Conservation (phyloP, 306 rosid genomes). For the Cucumis cinereus region DNA sequence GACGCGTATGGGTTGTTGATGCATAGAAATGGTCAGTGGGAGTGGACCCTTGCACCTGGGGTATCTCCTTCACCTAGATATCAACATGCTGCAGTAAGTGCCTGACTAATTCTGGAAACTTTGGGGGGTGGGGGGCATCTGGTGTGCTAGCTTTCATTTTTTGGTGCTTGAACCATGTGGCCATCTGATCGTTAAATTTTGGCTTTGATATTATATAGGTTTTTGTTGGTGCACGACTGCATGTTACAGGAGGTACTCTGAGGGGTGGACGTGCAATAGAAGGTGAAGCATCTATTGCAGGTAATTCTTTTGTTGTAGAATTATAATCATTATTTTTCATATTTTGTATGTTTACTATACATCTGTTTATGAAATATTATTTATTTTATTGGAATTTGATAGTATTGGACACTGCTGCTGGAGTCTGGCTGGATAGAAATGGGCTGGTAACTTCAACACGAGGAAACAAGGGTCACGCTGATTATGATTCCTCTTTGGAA, state of each 20-base stretch:
- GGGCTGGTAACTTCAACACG: conserved; percentile 92
- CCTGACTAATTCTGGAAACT: conserved; percentile 3
- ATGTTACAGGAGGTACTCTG: conserved; percentile 94
- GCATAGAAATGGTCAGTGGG: conserved; percentile 99
- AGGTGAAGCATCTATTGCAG: conserved; percentile 92
- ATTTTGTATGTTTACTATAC: not conserved
- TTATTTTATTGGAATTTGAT: conserved; percentile 9
- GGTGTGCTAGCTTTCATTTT: not conserved
- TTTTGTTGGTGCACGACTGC: conserved; percentile 96
- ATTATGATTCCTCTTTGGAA: conserved; percentile 68
- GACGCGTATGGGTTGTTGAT: conserved; percentile 96
- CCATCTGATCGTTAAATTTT: not conserved
- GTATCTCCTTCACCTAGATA: conserved; percentile 97
- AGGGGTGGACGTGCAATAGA: conserved; percentile 92
- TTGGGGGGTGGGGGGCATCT: not conserved
- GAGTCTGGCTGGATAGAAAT: conserved; percentile 93
- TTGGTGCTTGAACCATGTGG: not conserved
- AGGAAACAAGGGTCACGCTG: conserved; percentile 52
- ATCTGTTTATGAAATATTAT: not conserved
- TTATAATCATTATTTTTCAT: not conserved
- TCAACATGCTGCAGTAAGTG: conserved; percentile 96
- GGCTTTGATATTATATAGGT: conserved; percentile 43
- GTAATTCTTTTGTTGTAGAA: conserved; percentile 22
- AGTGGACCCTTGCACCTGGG: conserved; percentile 99
- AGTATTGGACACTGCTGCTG: conserved; percentile 99